phyloP scores from a whole-genome alignment of 179 eudicot species.

The Beta macrorhiza region DNA sequence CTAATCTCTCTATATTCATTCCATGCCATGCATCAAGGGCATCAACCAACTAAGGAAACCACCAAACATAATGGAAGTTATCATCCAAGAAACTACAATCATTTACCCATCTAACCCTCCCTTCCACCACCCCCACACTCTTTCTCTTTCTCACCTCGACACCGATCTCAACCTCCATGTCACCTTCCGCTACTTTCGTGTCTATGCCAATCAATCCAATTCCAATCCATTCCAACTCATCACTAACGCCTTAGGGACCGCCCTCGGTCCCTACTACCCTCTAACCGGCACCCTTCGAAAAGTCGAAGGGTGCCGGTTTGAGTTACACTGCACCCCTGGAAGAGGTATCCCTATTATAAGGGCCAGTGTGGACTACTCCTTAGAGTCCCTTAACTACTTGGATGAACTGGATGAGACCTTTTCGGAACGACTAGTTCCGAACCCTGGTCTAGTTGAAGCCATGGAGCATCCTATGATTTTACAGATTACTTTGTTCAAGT shows the following conservation, averaged over 20 bases:
- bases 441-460: slow-evolving; percentile 34
- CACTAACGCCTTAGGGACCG: slow-evolving; percentile 46
- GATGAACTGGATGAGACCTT: slow-evolving; percentile 41
- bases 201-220: slow-evolving; percentile 29
- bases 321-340: slow-evolving; percentile 39
- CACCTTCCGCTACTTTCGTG: slow-evolving; percentile 66
- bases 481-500: slow-evolving; percentile 52
- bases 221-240: slow-evolving; percentile 44
- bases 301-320: slow-evolving; percentile 36
- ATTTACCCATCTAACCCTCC: too few relatives aligned
- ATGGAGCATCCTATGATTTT: slow-evolving; percentile 41
- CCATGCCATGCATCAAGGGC: too few relatives aligned
- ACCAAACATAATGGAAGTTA: slow-evolving; percentile 32
- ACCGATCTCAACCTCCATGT: slow-evolving; percentile 61
- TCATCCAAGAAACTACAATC: slow-evolving; percentile 35
- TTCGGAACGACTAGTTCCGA: slow-evolving; percentile 45
- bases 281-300: slow-evolving; percentile 43
- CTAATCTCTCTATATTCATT: too few relatives aligned
- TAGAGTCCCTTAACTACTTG: slow-evolving; percentile 41
- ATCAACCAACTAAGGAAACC: neutral
- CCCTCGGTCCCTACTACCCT: slow-evolving; percentile 54
- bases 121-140: slow-evolving; percentile 44
- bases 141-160: slow-evolving; percentile 72
- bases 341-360: slow-evolving; percentile 45
- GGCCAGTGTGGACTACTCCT: slow-evolving; percentile 42